Percentiles rank a stretch among this genome's conserved stretches.
Evolutionary conservation across 495 filamentous ascomycete species (phyloP).

Genomic region (Immersiella caudata): DNA sequence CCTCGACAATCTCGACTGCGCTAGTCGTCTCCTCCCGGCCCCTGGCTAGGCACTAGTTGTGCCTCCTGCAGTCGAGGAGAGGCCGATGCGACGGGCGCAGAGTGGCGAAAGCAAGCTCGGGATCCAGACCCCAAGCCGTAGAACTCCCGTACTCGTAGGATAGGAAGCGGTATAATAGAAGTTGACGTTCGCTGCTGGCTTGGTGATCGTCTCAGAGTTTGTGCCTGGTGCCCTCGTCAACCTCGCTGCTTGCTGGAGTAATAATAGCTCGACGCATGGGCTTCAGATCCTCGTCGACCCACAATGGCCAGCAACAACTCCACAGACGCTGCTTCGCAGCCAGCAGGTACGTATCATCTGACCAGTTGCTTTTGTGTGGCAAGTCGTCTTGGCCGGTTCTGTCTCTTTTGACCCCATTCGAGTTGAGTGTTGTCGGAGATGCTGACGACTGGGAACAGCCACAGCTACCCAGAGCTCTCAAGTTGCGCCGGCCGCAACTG

Average conservation of each 20-base stretch:
- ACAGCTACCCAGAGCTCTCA: slow-evolving; percentile 15
- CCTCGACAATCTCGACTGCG: slow-evolving; percentile 10
- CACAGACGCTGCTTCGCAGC: slow-evolving; percentile 19
- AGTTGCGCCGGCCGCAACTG: slow-evolving; percentile 22
- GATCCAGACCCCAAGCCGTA: background rate
- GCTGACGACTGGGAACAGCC: slow-evolving; percentile 19
- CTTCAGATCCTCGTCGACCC: slow-evolving; percentile 20
- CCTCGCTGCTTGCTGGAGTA: slow-evolving; percentile 11
- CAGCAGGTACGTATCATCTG: slow-evolving; percentile 25
- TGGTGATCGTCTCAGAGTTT: slow-evolving; percentile 26
- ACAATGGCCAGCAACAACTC: slow-evolving; percentile 24
- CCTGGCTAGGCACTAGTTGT: slow-evolving; percentile 7
- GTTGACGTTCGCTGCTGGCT: slow-evolving; percentile 14
- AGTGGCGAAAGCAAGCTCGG: slow-evolving; percentile 2
- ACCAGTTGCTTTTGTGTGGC: background rate
- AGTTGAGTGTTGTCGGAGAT: background rate
- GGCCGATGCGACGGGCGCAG: slow-evolving; percentile 8
- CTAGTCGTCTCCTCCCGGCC: slow-evolving; percentile 8
- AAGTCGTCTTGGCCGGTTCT: background rate
- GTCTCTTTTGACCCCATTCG: background rate
- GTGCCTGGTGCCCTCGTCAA: slow-evolving; percentile 14
- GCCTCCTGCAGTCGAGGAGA: slow-evolving; percentile 7
- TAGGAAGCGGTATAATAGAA: slow-evolving; percentile 21
- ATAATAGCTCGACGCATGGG: slow-evolving; percentile 21
- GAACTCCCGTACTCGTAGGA: background rate